Evolutionary conservation across 768 basidiomycete genomes (phyloP).

Genomic region (Pulveroboletus sp.): DNA sequence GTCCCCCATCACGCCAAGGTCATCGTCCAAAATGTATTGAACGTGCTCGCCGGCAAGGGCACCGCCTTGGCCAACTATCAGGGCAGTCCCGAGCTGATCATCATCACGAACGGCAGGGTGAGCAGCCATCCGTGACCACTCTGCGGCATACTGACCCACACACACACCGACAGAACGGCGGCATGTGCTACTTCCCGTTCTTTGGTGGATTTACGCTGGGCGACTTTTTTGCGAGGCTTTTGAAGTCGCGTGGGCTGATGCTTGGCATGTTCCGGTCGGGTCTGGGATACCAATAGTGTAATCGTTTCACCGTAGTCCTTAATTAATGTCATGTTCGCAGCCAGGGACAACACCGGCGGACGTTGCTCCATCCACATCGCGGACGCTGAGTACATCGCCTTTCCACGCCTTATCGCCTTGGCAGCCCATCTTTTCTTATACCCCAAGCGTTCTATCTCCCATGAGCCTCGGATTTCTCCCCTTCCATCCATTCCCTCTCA

Average conservation of each 20-base stretch:
- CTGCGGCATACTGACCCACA: conserved; percentile 1
- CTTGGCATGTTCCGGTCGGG: conserved; percentile 24
- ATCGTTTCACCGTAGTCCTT: conserved; percentile 14
- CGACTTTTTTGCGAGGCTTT: conserved; percentile 35
- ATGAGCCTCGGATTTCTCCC: conserved; percentile 12
- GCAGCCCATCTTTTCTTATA: background rate
- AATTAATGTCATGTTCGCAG: background rate
- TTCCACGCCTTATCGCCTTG: conserved; percentile 12
- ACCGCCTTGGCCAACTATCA: conserved; percentile 39
- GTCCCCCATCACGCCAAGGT: conserved; percentile 39
- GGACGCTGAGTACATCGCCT: conserved; percentile 1
- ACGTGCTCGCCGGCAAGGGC: conserved; percentile 35
- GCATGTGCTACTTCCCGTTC: conserved; percentile 35
- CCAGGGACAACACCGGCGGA: conserved; percentile 4
- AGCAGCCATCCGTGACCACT: conserved; percentile 4
- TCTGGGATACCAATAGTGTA: conserved; percentile 23
- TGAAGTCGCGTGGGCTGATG: conserved; percentile 38
- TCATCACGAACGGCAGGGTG: conserved; percentile 53
- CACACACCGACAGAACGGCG: conserved; percentile 33
- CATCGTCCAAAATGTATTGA: conserved; percentile 46
- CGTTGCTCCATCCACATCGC: background rate
- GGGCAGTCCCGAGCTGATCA: conserved; percentile 48
- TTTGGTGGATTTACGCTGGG: conserved; percentile 44
- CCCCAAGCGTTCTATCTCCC: background rate
- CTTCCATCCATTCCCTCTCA: conserved; percentile 19